A percentile compares a stretch with the other conserved stretches of the same genome.
Conservation (phyloP, 2,329 filamentous ascomycete genomes). For the Fusarium ambrosium region DNA sequence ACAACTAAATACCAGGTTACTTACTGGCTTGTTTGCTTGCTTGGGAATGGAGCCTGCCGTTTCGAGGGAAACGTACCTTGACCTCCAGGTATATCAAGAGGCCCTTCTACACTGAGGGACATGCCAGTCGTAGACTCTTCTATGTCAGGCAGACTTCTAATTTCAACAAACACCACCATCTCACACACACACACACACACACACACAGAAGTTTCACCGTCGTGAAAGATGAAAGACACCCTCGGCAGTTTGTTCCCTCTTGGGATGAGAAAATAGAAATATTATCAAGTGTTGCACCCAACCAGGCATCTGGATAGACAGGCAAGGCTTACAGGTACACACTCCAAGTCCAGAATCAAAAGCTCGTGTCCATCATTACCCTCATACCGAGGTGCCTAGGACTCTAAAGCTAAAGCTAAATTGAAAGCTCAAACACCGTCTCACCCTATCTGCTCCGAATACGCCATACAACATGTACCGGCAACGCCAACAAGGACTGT, state of each 20-base stretch:
- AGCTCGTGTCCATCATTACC: slow-evolving; percentile 21
- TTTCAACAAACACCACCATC: too few relatives aligned
- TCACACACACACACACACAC: too few relatives aligned
- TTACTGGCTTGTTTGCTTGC: background rate
- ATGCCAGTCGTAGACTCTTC: background rate
- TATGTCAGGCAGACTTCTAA: too few relatives aligned
- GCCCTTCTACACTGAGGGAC: background rate
- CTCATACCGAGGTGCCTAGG: slow-evolving; percentile 7
- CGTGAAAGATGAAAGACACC: background rate
- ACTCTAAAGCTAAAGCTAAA: slow-evolving; percentile 21
- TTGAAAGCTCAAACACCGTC: slow-evolving; percentile 1
- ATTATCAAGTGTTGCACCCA: background rate
- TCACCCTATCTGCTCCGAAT: slow-evolving; percentile 24
- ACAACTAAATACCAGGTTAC: background rate
- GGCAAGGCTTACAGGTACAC: background rate
- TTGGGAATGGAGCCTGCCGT: background rate
- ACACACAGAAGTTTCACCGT: background rate
- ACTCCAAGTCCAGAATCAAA: background rate
- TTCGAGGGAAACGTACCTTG: background rate
- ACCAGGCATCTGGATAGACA: background rate
- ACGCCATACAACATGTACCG: slow-evolving; percentile 40
- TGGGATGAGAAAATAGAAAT: background rate
- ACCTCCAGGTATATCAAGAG: too few relatives aligned
- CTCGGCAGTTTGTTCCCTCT: background rate
- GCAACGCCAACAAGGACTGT: slow-evolving; percentile 36